Evolutionary conservation across 495 filamentous ascomycete species (phyloP).

Genomic region (Collariella sp.): DNA sequence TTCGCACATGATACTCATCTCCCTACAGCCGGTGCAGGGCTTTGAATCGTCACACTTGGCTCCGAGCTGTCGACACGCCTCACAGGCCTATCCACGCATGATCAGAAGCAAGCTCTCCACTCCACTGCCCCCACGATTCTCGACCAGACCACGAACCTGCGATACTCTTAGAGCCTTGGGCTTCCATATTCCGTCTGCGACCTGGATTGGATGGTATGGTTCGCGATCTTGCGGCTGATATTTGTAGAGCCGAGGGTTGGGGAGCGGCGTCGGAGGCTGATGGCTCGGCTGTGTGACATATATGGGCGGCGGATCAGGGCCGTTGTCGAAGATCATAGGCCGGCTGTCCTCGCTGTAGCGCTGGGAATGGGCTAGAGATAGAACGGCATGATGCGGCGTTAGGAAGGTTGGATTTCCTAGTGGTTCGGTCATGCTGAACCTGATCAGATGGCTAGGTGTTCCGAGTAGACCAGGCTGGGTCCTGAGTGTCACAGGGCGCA

Average conservation of each 20-base stretch:
- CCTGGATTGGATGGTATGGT: slow-evolving; percentile 28
- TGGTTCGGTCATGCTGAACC: too few relatives aligned
- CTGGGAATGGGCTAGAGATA: slow-evolving; percentile 28
- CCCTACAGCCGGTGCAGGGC: slow-evolving; percentile 49
- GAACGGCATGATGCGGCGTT: slow-evolving; percentile 26
- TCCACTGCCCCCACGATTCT: too few relatives aligned
- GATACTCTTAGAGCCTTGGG: slow-evolving; percentile 44
- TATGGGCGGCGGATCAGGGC: slow-evolving; percentile 26
- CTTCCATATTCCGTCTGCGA: slow-evolving; percentile 31
- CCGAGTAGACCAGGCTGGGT: too few relatives aligned
- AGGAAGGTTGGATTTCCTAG: too few relatives aligned
- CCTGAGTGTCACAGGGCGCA: too few relatives aligned
- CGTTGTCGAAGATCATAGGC: slow-evolving; percentile 41
- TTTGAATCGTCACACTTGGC: slow-evolving; percentile 63
- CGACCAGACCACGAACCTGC: slow-evolving; percentile 29
- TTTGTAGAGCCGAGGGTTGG: slow-evolving; percentile 39
- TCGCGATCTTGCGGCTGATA: slow-evolving; percentile 30
- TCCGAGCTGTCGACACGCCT: slow-evolving; percentile 59
- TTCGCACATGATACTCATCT: slow-evolving; percentile 51
- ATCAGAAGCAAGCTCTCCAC: too few relatives aligned
- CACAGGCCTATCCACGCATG: slow-evolving; percentile 47
- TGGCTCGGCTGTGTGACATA: slow-evolving; percentile 37
- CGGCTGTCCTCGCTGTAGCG: slow-evolving; percentile 36
- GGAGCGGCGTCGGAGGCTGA: slow-evolving; percentile 37
- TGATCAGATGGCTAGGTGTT: too few relatives aligned